phyloP scores from a whole-genome alignment of 2,329 filamentous ascomycete species.

The Phoma sp. region DNA sequence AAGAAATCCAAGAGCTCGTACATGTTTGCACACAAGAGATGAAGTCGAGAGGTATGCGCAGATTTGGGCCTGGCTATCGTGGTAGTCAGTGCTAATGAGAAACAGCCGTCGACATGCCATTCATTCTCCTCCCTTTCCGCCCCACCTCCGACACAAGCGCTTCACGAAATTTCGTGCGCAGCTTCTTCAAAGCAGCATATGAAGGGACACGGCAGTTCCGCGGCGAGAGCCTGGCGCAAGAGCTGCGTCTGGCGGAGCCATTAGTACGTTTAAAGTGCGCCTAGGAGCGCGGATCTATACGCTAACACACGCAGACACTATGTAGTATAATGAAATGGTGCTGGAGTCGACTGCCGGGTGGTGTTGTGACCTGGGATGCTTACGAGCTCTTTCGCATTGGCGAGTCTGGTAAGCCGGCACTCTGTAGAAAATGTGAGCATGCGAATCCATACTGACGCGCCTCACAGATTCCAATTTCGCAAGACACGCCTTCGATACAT shows the following conservation, averaged over 20 bases:
- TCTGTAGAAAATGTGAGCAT: not conserved
- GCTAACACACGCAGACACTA: constrained; percentile 70
- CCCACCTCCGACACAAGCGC: constrained; percentile 91
- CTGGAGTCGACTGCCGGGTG: constrained; percentile 90
- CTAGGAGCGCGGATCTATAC: constrained; percentile 7
- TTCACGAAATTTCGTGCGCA: constrained; percentile 88
- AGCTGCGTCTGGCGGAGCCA: constrained; percentile 90
- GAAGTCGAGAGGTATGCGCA: constrained; percentile 82
- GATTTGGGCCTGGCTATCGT: not conserved
- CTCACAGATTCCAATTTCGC: constrained; percentile 84
- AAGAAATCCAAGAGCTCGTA: constrained; percentile 89
- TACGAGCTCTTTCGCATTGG: constrained; percentile 96
- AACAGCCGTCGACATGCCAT: constrained; percentile 85
- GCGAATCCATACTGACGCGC: constrained; percentile 26
- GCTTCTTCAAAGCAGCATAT: constrained; percentile 80
- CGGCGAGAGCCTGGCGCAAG: constrained; percentile 78
- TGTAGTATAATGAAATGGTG: constrained; percentile 98
- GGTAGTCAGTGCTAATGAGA: constrained; percentile 27
- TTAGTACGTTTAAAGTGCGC: constrained; percentile 69
- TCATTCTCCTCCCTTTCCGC: constrained; percentile 91
- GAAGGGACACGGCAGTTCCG: constrained; percentile 64
- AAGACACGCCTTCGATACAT: constrained; percentile 92
- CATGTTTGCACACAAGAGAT: constrained; percentile 87
- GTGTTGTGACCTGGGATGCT: constrained; percentile 94
- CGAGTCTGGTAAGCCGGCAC: constrained; percentile 74